Evolutionary conservation across 169 alveolate genomes (phyloP).

Genomic region (Pseudocohnilembus persalinus): DNA sequence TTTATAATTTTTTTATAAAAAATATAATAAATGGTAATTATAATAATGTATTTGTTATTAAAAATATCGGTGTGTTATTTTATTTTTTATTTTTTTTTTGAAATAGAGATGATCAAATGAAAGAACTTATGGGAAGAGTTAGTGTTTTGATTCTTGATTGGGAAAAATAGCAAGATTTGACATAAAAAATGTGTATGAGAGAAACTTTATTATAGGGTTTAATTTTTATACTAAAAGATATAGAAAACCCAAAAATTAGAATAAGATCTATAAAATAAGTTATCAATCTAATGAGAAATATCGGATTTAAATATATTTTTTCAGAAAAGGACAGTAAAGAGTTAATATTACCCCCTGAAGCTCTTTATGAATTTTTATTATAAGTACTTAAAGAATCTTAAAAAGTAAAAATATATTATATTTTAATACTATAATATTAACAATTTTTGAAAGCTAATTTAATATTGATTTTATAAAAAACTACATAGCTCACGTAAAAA

Average conservation of each 20-base stretch:
- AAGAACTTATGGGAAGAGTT: no score
- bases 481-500: background rate
- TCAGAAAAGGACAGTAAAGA: background rate
- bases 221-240: conserved; percentile 1
- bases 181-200: conserved; percentile 1
- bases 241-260: conserved; percentile 17
- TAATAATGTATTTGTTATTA: no score
- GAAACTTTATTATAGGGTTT: conserved; percentile 15
- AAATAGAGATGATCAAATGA: no score
- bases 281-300: background rate
- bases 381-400: background rate
- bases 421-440: no score
- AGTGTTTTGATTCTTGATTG: conserved; percentile 9
- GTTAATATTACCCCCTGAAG: background rate
- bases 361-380: background rate
- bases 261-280: conserved; percentile 1
- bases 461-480: no score
- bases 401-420: background rate
- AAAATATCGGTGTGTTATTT: no score
- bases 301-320: conserved; percentile 14
- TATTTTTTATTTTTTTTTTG: no score
- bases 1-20: no score
- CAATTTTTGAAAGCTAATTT: background rate
- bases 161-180: conserved; percentile 9
- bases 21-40: no score